Evolutionary conservation across 805 yeast species (phyloP), one percentile per base, ranked within the genome.

Genomic region (Sugiyamaella smithiae): DNA sequence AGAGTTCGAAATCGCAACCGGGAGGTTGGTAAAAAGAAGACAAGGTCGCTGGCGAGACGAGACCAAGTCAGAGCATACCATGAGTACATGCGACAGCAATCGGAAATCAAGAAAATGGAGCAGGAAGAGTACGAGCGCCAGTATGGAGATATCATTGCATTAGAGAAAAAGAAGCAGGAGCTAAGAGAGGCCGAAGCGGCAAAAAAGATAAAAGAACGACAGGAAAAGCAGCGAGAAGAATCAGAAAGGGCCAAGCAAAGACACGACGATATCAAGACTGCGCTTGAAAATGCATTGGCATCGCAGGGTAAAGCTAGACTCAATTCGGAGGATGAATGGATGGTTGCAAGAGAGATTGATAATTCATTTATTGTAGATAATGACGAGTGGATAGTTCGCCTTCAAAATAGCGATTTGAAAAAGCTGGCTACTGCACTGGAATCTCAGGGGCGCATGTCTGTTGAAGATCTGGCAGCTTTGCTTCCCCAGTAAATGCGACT

Each of bases 61-160:
- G 69, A 64, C 33, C 65, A 58, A 45, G 56, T 63, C n/a, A 49
- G 68, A 4, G 64, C 64, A 23, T 66, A 62, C 48, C 59, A 54
- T 46, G 69, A 66, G 53, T 60, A 54, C 43, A 58, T 65, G 22
- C 55, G 67, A 17, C 60, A 61, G 46, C 51, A 50, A 49, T 65
- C 65, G 19, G 65, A 57, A 32, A 58, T 51, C n/a, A 56, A 56
- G 29, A 48, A 59, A 6, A 51, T 50, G 26, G 55, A 50, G 9
- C 53, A 57, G n/a, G 43, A 50, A 32, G 43, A 50, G 16, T 63
- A 54, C 49, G 60, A 63, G 28, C 56, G 59, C 33, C 43, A 50
- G 54, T 63, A 61, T 44, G 66, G 63, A 24, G 69, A 65, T 40
- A 46, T 64, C n/a, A 51, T 61, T 26, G 66, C 55, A n/a, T 56